Evolutionary conservation across 257 asterid species (phyloP).

Genomic region (Nicotiana knightiana): DNA sequence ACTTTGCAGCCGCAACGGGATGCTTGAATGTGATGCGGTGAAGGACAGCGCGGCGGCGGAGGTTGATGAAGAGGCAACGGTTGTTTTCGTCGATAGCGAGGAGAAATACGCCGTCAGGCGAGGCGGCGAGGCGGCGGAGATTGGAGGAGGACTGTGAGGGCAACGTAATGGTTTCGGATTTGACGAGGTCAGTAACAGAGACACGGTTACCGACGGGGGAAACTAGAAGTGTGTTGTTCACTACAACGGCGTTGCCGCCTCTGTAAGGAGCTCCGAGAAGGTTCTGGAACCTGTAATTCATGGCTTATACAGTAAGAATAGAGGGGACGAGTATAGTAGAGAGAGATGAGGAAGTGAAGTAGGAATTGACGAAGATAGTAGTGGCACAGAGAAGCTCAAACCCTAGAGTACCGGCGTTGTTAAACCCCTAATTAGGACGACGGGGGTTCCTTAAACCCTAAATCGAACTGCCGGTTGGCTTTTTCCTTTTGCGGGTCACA

Average conservation of each 20-base stretch:
- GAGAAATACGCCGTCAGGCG: conserved; percentile 76
- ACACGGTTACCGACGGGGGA: conserved; percentile 92
- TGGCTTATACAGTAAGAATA: conserved; percentile 14
- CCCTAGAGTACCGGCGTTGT: too few species aligned
- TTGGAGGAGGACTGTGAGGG: conserved; percentile 88
- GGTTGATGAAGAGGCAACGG: conserved; percentile 77
- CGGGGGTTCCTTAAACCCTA: too few species aligned
- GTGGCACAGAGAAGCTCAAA: not conserved
- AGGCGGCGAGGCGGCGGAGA: conserved; percentile 71
- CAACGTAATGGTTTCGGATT: conserved; percentile 68
- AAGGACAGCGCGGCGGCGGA: conserved; percentile 70
- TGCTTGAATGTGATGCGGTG: conserved; percentile 80
- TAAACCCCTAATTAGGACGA: too few species aligned
- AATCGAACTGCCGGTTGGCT: too few species aligned
- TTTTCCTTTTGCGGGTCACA: too few species aligned
- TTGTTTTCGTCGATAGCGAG: conserved; percentile 84
- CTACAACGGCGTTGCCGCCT: conserved; percentile 73
- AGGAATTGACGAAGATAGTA: not conserved
- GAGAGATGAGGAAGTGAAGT: not conserved
- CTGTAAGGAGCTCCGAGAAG: conserved; percentile 97
- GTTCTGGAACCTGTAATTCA: conserved; percentile 83
- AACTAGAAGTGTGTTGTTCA: conserved; percentile 46
- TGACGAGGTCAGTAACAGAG: conserved; percentile 83
- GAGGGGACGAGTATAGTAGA: not conserved
- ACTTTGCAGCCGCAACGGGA: conserved; percentile 55